Base-by-base conservation (phyloP, 2,329 filamentous ascomycete genomes). In the Fusarium aywerte region DNA sequence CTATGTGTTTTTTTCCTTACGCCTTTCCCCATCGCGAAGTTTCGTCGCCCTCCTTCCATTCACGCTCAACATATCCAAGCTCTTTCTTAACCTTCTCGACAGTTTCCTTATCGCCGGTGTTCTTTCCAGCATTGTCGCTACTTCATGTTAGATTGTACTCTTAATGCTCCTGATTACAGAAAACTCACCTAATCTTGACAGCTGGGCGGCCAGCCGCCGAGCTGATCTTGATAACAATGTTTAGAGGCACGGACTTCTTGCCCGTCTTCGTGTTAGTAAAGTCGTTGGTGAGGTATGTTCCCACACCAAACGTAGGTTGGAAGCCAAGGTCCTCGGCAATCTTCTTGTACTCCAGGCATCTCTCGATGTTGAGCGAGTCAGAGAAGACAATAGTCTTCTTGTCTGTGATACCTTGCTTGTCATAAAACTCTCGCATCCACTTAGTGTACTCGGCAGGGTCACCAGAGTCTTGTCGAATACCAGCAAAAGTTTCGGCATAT, bases 141-240 rank as follows among this genome's bases (percentile, higher is more conserved):
- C 9, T 20, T 4, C 12, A 5, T 16, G 44, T 77, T 55, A 77
- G 69, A 33, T 3, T 8, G 5, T 7, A 13, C 4, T 9, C 13
- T 38, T 13, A 5, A 3, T 1, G 3, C 9, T 23, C 12, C 1
- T 3, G 12, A 8, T 16, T 11, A 4, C 4, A 31, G 20, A 10
- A 5, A 4, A 61, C 76, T 70, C 47, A 81, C 81, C 80, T 97
- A 70, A 99, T 92, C 83, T 99, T 99, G 75, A 99, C 89, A 4
- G 96, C 94, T 0, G 90, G 87, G 44, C 89, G 87, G 7, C 94
- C 94, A 15, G 84, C 87, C 0, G 93, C 96, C 11, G 92, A 93
- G 65, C 92, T 92, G 62, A 99, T 85, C 81, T 99, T 99, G 81
- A 99, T 97, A 70, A 99, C 96, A 73, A 99, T 99, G 74, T 99